A percentile compares a stretch with the other conserved stretches of the same genome.
phyloP scores from a whole-genome alignment of 2,329 filamentous ascomycete genomes.

The Alternaria burnsii region DNA sequence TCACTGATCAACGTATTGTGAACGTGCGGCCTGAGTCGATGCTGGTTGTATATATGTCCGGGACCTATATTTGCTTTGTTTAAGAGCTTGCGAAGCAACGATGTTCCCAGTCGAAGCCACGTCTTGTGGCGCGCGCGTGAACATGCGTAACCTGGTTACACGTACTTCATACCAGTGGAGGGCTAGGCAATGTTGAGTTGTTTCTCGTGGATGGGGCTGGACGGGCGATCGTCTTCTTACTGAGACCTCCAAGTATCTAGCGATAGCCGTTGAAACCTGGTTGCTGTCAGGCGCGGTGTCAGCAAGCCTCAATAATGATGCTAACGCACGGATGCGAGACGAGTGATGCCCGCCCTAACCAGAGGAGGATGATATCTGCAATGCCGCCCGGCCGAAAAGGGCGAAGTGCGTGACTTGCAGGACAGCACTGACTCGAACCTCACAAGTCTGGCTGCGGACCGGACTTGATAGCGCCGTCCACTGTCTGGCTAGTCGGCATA shows the following conservation, averaged over 20 bases:
- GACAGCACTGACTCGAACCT: constrained; percentile 15
- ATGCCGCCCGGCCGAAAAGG: constrained; percentile 6
- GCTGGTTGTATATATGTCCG: constrained; percentile 19
- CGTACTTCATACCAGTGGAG: neutral
- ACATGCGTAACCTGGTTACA: constrained; percentile 12
- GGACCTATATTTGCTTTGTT: constrained; percentile 26
- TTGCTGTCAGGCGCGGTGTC: constrained; percentile 14
- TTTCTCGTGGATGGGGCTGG: neutral
- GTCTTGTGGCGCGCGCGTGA: constrained; percentile 8
- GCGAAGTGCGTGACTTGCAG: constrained; percentile 4
- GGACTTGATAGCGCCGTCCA: constrained; percentile 10
- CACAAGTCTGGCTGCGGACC: constrained; percentile 19
- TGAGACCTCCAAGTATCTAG: neutral
- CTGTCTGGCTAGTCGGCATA: constrained; percentile 5
- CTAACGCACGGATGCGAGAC: constrained; percentile 7
- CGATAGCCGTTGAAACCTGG: constrained; percentile 12
- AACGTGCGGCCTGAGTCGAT: constrained; percentile 8
- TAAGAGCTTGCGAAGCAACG: constrained; percentile 28
- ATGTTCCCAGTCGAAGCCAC: constrained; percentile 18
- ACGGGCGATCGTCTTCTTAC: neutral
- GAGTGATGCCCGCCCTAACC: constrained; percentile 6
- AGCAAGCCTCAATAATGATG: constrained; percentile 3
- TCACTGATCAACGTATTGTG: constrained; percentile 1
- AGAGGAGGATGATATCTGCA: neutral
- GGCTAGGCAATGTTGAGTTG: neutral